Evolutionary conservation across 2,329 filamentous ascomycete genomes (phyloP).

Genomic region (Neospermospora avenae): DNA sequence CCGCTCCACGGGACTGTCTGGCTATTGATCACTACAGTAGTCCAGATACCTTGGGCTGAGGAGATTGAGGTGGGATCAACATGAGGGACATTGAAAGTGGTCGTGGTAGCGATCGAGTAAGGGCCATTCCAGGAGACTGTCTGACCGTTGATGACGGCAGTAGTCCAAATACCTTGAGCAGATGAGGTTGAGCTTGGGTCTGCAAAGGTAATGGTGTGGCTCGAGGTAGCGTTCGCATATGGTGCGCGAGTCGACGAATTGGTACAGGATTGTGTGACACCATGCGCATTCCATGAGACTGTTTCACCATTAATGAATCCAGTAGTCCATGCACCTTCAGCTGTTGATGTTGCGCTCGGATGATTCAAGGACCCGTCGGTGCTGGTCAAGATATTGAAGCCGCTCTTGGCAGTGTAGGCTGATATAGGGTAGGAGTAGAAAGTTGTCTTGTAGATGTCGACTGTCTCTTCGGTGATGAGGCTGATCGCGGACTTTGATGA

Average conservation of each 20-base stretch:
- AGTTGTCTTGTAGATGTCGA: conserved; percentile 15
- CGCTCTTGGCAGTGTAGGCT: conserved; percentile 16
- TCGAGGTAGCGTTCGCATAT: background rate
- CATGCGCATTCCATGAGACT: conserved; percentile 12
- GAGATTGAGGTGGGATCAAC: background rate
- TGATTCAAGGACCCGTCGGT: background rate
- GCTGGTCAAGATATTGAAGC: conserved; percentile 15
- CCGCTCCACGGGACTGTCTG: conserved; percentile 9
- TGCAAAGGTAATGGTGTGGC: background rate
- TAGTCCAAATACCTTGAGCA: background rate
- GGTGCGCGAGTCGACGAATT: background rate
- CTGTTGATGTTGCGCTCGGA: background rate
- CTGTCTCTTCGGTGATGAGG: conserved; percentile 13
- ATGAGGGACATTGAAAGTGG: background rate
- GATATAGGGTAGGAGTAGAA: background rate
- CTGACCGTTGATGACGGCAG: background rate
- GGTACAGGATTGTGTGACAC: background rate
- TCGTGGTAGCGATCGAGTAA: background rate
- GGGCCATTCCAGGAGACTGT: conserved; percentile 10
- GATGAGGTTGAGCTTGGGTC: conserved; percentile 1
- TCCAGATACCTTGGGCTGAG: background rate
- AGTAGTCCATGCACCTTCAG: conserved; percentile 5
- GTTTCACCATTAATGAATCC: background rate
- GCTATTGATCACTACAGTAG: conserved; percentile 1
- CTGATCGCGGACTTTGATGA: background rate